Conservation (phyloP, 345 rosid species). For the Salix exigua region DNA sequence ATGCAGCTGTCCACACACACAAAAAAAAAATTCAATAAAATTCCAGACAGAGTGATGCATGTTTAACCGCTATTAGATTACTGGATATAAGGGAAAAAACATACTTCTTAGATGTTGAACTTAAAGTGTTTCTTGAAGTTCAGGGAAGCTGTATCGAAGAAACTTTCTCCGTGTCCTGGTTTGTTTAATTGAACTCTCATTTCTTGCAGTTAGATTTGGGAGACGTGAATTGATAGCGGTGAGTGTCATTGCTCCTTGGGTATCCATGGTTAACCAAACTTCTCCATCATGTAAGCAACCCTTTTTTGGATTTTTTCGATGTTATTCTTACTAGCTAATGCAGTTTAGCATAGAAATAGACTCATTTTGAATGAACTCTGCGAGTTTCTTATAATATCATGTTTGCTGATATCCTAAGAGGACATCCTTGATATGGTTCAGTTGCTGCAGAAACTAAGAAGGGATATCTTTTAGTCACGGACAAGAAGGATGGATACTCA, state of each 20-base stretch:
- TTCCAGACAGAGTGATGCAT: background rate
- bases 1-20: no score
- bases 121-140: background rate
- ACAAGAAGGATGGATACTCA: slow-evolving; percentile 78
- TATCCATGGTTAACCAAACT: slow-evolving; percentile 48
- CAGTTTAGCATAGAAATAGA: slow-evolving; percentile 17
- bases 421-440: slow-evolving; percentile 86
- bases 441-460: slow-evolving; percentile 96
- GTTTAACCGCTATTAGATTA: background rate
- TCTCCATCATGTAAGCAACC: slow-evolving; percentile 58
- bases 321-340: background rate
- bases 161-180: background rate
- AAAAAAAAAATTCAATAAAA: background rate
- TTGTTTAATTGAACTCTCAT: background rate
- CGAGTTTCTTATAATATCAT: slow-evolving; percentile 17
- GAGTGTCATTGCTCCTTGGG: slow-evolving; percentile 56
- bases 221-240: slow-evolving; percentile 63
- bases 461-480: slow-evolving; percentile 62
- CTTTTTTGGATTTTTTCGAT: background rate
- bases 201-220: slow-evolving; percentile 47
- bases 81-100: background rate
- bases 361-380: slow-evolving; percentile 10
- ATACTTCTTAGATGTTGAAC: background rate
- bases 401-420: slow-evolving; percentile 58
- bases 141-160: background rate